Percentiles rank a stretch among this genome's conserved stretches.
These are phyloP conservation scores for Gracilaria vermiculophylla DNA, from an alignment of 23 red algal genomes.

Conservation along the genomic window DNA sequence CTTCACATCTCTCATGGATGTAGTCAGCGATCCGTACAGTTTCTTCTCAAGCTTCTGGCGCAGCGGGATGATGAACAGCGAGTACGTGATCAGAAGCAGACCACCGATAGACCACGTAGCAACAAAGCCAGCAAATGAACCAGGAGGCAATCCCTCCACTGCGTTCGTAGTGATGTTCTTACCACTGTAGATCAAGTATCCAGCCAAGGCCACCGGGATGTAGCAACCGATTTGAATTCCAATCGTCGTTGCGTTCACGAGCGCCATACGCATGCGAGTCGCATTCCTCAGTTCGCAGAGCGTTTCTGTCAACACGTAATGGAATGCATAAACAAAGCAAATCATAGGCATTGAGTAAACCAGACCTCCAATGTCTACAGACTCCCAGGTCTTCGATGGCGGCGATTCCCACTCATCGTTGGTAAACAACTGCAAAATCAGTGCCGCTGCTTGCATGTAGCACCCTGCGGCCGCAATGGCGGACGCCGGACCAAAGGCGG, in stretches of 20 bases:
- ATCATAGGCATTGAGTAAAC: slow-evolving; percentile 71
- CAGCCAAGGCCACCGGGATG: slow-evolving; percentile 59
- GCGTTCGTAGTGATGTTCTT: slow-evolving; percentile 57
- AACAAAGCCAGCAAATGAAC: slow-evolving; percentile 53
- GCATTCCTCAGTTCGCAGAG: slow-evolving; percentile 66
- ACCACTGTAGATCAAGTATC: slow-evolving; percentile 66
- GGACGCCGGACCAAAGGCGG: slow-evolving; percentile 71
- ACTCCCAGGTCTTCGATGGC: neutral
- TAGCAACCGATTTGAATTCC: slow-evolving; percentile 69
- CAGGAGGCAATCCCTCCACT: slow-evolving; percentile 41
- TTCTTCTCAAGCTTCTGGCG: slow-evolving; percentile 66
- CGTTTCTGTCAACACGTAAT: slow-evolving; percentile 86
- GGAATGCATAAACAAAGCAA: slow-evolving; percentile 77
- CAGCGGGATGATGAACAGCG: slow-evolving; percentile 84
- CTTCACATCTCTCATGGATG: slow-evolving; percentile 19
- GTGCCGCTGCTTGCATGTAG: slow-evolving; percentile 66
- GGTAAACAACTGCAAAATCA: slow-evolving; percentile 52
- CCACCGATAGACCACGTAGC: slow-evolving; percentile 70
- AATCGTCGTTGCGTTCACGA: slow-evolving; percentile 43
- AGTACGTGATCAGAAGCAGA: slow-evolving; percentile 73
- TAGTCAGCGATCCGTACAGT: slow-evolving; percentile 23
- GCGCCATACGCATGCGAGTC: slow-evolving; percentile 50
- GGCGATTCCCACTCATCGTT: slow-evolving; percentile 5
- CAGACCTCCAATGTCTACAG: slow-evolving; percentile 45
- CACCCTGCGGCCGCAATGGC: slow-evolving; percentile 64